Conservation (phyloP, 441 rosid species). For the Gossypium gossypioides region DNA sequence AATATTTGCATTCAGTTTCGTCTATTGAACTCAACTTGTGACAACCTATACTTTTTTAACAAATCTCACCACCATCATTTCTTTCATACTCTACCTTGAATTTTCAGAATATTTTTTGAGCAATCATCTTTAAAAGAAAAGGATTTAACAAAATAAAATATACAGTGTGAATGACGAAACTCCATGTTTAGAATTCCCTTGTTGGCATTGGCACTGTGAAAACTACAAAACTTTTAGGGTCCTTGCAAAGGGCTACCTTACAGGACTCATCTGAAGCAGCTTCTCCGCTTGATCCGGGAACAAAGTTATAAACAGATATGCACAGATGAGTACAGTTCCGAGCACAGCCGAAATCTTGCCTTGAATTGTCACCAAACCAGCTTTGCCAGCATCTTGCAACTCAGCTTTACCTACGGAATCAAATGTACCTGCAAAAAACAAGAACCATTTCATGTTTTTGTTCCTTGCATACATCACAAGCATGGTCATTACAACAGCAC, state of each 20-base stretch:
- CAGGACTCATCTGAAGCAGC: slow-evolving; percentile 39
- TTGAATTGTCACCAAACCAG: slow-evolving; percentile 76
- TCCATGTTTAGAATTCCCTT: background rate
- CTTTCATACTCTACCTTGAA: background rate
- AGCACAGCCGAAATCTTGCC: slow-evolving; percentile 90
- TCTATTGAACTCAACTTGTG: no score
- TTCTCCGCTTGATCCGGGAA: slow-evolving; percentile 95
- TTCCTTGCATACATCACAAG: background rate
- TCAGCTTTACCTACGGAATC: slow-evolving; percentile 63
- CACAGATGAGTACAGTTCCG: slow-evolving; percentile 93
- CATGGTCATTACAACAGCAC: background rate
- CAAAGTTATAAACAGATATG: slow-evolving; percentile 66
- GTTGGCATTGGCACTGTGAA: background rate
- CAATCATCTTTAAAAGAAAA: background rate
- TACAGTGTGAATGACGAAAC: background rate
- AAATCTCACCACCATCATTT: no score
- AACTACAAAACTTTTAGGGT: slow-evolving; percentile 15
- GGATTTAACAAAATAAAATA: background rate
- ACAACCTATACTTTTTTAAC: no score
- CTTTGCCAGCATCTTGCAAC: slow-evolving; percentile 82
- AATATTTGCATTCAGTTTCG: no score
- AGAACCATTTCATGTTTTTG: background rate
- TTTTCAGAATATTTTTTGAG: background rate
- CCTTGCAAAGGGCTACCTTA: slow-evolving; percentile 25
- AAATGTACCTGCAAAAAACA: slow-evolving; percentile 50